phyloP scores from a whole-genome alignment of 176 grass and related monocot species.

The Paspalum vaginatum region DNA sequence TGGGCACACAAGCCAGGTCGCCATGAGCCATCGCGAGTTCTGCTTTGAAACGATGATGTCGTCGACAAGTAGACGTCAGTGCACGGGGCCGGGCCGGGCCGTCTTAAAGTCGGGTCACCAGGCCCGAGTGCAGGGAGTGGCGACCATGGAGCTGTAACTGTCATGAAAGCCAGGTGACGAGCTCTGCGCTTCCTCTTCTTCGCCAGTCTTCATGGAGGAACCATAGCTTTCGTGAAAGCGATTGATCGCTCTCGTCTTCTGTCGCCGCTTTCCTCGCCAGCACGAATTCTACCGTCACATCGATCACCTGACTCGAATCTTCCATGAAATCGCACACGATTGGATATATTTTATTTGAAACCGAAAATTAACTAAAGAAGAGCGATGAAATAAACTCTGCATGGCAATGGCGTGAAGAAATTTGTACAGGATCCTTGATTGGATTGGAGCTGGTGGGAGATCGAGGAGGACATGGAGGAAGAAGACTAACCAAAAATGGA shows the following conservation, averaged over 20 bases:
- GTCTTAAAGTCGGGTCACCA: background rate
- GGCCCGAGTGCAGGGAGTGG: background rate
- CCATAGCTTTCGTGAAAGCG: slow-evolving; percentile 21
- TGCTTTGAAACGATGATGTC: no score
- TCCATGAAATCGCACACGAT: background rate
- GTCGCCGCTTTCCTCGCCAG: background rate
- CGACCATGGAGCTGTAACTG: background rate
- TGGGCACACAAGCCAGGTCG: no score
- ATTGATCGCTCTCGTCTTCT: background rate
- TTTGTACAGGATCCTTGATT: slow-evolving; percentile 14
- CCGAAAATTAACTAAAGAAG: no score
- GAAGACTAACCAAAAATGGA: no score
- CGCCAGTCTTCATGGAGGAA: background rate
- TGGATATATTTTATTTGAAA: no score
- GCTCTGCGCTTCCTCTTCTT: background rate
- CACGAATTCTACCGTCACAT: no score
- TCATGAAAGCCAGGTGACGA: slow-evolving; percentile 10
- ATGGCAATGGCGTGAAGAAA: background rate
- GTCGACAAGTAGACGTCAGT: no score
- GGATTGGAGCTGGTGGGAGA: background rate
- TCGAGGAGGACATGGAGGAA: no score
- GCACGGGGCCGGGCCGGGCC: no score
- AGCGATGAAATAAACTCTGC: no score
- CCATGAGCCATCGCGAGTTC: no score
- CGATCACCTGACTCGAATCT: background rate